Evolutionary conservation across 176 grass and related monocot genomes (phyloP), one percentile per base, ranked within the genome.

Genomic region (Guadua angustifolia): DNA sequence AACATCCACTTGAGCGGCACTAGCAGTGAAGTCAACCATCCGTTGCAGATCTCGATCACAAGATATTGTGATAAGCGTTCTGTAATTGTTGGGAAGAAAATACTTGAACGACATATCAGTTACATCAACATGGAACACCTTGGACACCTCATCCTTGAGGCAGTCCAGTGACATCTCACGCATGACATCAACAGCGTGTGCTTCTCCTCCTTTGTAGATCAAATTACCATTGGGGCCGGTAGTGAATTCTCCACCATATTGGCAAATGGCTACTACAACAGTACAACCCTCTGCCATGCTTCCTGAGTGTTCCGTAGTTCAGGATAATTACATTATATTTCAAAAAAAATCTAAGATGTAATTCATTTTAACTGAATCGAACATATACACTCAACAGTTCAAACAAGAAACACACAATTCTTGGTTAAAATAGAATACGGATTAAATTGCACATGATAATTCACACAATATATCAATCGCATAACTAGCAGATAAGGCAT

Each of bases 21-120:
- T 88, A 60, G 80, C 40, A 83, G 86, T 95, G 87, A 95, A 98
- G 88, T 98, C 93, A 77, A 98, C 87, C 95, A 98, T 98, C 74
- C 95, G 82, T 82, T 93, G 93, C 75, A 98, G 88, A 88, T 98
- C 95, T 82, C 89, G 81, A 78, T 98, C 95, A 77, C 85, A 86
- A 29, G 95, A 98, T 81, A 98, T 82, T 75, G 91, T 93, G 83
- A 98, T 98, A 39, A 95, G 86, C 6, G 93, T 95, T 63, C 85
- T 84, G 66, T 88, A 80, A 73, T 98, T 98, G 81, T 92, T 95
- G 0, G 95, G 93, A 67, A 98, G 92, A 83, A 98, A 98, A 69
- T 98, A 98, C 79, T 98, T 98, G 44, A 98, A 78, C 32, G 89
- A 92, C 87, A 98, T 85, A 58, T 88, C 89, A 72, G 51, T 77